Percentiles rank a stretch among this genome's conserved stretches.
These are phyloP conservation scores for Aurantiochytrium sp. DNA, from an alignment of 108 stramenopile genomes.

Conservation along the genomic window DNA sequence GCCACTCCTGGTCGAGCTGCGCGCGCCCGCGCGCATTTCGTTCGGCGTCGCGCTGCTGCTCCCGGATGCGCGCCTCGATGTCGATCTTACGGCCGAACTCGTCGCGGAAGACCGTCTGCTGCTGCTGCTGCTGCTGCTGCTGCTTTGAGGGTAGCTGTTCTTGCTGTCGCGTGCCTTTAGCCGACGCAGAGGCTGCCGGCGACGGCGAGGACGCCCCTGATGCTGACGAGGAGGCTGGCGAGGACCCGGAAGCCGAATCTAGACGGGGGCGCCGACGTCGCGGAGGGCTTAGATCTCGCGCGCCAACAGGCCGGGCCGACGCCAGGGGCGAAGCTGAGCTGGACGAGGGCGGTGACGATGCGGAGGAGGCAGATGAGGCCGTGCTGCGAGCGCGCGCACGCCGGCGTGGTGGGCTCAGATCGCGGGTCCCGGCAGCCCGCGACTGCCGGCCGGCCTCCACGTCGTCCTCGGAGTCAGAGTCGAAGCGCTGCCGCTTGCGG, in stretches of 20 bases:
- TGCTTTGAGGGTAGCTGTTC: background rate
- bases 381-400: too few relatives aligned
- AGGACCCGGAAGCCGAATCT: background rate
- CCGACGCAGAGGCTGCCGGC: background rate
- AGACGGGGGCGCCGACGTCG: background rate
- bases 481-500: background rate
- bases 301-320: too few relatives aligned
- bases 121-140: background rate
- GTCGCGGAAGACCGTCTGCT: background rate
- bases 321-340: too few relatives aligned
- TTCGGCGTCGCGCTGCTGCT: background rate
- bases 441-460: background rate
- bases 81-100: background rate
- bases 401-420: background rate
- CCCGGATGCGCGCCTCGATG: background rate
- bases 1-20: background rate
- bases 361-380: too few relatives aligned
- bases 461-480: background rate
- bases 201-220: background rate
- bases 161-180: background rate
- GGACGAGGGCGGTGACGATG: too few relatives aligned
- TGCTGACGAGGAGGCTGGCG: background rate
- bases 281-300: background rate
- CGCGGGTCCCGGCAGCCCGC: background rate
- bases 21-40: background rate